These are phyloP conservation scores for Pistacia vera DNA, from an alignment of 345 rosid genomes.

Conservation along the genomic window DNA sequence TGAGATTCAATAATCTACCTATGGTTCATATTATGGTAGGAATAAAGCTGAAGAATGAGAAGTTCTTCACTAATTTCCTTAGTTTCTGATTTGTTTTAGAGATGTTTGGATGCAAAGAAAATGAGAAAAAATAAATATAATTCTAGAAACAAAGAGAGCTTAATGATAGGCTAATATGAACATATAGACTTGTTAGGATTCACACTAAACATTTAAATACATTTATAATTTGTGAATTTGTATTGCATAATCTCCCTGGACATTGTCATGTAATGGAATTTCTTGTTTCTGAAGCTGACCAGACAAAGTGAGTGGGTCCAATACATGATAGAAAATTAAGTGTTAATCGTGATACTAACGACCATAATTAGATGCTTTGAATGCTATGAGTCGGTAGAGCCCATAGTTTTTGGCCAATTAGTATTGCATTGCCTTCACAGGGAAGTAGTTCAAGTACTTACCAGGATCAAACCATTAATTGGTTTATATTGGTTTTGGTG, in stretches of 20 bases:
- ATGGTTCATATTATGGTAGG: too few species aligned
- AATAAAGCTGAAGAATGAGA: too few species aligned
- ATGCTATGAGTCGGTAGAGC: conserved; percentile 4
- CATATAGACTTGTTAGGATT: too few species aligned
- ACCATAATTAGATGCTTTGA: conserved; percentile 4
- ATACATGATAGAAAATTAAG: background rate
- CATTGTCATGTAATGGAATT: background rate
- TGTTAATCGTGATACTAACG: background rate
- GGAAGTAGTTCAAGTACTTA: background rate
- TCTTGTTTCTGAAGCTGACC: background rate
- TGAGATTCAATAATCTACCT: background rate
- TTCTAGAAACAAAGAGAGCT: too few species aligned
- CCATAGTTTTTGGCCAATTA: background rate
- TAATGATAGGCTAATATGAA: too few species aligned
- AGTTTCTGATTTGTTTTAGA: too few species aligned
- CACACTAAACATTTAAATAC: too few species aligned
- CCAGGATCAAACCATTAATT: background rate
- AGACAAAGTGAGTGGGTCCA: background rate
- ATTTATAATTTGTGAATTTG: background rate
- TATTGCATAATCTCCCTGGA: too few species aligned
- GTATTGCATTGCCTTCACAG: background rate
- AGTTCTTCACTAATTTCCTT: too few species aligned
- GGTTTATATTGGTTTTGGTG: too few species aligned
- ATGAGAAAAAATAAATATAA: too few species aligned
- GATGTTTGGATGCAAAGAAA: too few species aligned